Conservation (phyloP, 441 rosid genomes). For the Corymbia citriodora region DNA sequence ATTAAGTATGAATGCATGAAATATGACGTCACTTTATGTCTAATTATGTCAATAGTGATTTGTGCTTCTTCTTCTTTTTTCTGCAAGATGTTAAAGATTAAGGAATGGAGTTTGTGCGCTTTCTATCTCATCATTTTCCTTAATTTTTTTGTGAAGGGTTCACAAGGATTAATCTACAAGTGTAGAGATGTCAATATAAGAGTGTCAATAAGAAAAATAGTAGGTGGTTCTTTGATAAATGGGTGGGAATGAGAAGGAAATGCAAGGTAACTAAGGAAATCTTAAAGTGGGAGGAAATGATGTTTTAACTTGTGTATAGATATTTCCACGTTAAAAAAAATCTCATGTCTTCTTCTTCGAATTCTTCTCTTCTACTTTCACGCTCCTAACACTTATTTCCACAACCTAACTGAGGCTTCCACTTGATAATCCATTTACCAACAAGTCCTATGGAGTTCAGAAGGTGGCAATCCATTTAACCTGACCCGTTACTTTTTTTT, state of each 20-base stretch:
- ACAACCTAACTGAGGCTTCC: too few relatives aligned
- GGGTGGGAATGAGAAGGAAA: neutral
- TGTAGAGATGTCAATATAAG: too few relatives aligned
- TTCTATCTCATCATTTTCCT: neutral
- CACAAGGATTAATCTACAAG: neutral
- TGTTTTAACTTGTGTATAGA: neutral
- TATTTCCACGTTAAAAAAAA: too few relatives aligned
- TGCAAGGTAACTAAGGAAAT: neutral
- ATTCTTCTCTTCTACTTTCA: too few relatives aligned
- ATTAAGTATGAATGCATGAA: neutral
- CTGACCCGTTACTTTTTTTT: neutral
- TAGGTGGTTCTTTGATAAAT: neutral
- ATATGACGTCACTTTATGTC: neutral
- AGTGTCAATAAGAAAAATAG: neutral
- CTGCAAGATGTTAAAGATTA: neutral
- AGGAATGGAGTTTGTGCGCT: neutral
- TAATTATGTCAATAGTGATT: neutral
- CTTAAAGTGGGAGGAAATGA: neutral
- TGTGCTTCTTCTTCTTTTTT: neutral
- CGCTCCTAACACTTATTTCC: too few relatives aligned
- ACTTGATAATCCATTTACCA: too few relatives aligned
- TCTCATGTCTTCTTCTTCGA: too few relatives aligned
- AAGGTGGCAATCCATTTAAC: too few relatives aligned
- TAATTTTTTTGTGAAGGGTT: neutral
- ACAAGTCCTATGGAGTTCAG: too few relatives aligned